A percentile compares a stretch with the other conserved stretches of the same genome.
phyloP scores from a whole-genome alignment of 257 asterid genomes.

The Cinchona pubescens region DNA sequence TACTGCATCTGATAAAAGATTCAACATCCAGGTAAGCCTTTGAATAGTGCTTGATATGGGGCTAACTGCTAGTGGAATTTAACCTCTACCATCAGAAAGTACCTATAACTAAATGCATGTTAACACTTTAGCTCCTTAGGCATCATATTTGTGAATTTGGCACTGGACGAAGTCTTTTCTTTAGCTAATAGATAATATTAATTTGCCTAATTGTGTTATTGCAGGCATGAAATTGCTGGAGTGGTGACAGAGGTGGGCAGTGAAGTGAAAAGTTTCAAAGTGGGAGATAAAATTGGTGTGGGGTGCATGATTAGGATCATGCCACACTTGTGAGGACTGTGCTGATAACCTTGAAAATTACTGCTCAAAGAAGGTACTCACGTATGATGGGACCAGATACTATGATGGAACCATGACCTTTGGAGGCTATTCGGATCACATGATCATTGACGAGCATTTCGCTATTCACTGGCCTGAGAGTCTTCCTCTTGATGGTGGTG shows the following conservation, averaged over 20 bases:
- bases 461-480: conserved; percentile 34
- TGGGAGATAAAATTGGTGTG: conserved; percentile 60
- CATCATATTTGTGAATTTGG: no score
- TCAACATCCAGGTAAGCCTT: no score
- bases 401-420: conserved; percentile 36
- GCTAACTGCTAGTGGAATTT: no score
- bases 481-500: conserved; percentile 36
- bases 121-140: no score
- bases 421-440: conserved; percentile 40
- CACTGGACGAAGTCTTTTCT: no score
- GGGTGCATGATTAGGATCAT: conserved; percentile 66
- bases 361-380: conserved; percentile 28
- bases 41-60: no score
- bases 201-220: background rate
- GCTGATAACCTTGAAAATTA: conserved; percentile 42
- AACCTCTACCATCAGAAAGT: no score
- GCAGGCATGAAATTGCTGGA: conserved; percentile 68
- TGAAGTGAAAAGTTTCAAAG: conserved; percentile 46
- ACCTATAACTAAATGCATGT: no score
- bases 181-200: no score
- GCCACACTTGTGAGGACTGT: conserved; percentile 53
- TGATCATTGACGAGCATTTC: conserved; percentile 42
- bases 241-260: conserved; percentile 57
- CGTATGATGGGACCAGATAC: conserved; percentile 20
- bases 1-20: no score